Conservation (phyloP, 768 basidiomycete genomes). For the Pleurotus salmoneostramineus region DNA sequence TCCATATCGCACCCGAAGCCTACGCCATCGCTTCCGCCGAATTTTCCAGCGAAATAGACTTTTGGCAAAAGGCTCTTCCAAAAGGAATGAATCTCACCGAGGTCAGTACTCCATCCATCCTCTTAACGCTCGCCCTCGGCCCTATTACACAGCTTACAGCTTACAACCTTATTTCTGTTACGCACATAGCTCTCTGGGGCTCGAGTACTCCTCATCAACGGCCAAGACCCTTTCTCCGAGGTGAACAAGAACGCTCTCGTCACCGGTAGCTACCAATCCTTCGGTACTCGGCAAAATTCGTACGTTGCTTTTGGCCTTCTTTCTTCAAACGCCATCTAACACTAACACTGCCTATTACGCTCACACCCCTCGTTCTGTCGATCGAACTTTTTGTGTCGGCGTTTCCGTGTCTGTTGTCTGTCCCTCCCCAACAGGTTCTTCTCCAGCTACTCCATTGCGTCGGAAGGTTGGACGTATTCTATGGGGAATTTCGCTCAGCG, state of each 20-base stretch:
- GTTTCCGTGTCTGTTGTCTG: background rate
- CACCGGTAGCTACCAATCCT: conserved; percentile 50
- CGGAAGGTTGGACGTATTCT: conserved; percentile 32
- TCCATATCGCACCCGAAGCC: conserved; percentile 52
- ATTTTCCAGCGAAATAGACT: conserved; percentile 45
- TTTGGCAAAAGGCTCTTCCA: conserved; percentile 53
- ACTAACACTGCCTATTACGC: no score
- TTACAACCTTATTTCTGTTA: background rate
- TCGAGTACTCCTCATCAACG: background rate
- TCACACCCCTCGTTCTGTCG: no score
- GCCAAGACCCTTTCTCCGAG: conserved; percentile 42
- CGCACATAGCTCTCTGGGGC: background rate
- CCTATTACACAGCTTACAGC: no score
- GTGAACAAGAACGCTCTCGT: conserved; percentile 48
- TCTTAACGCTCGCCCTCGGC: no score
- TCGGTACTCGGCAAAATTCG: conserved; percentile 48
- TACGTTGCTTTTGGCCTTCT: no score
- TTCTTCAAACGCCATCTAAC: no score
- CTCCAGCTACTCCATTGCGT: conserved; percentile 34
- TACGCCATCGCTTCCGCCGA: conserved; percentile 46
- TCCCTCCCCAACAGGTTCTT: conserved; percentile 31
- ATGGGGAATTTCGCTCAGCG: conserved; percentile 56
- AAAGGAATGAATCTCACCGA: conserved; percentile 40
- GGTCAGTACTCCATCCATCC: conserved; percentile 26
- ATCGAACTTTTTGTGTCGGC: background rate